Base-by-base conservation (phyloP, 768 basidiomycete genomes). In the Phallus indusiatus region DNA sequence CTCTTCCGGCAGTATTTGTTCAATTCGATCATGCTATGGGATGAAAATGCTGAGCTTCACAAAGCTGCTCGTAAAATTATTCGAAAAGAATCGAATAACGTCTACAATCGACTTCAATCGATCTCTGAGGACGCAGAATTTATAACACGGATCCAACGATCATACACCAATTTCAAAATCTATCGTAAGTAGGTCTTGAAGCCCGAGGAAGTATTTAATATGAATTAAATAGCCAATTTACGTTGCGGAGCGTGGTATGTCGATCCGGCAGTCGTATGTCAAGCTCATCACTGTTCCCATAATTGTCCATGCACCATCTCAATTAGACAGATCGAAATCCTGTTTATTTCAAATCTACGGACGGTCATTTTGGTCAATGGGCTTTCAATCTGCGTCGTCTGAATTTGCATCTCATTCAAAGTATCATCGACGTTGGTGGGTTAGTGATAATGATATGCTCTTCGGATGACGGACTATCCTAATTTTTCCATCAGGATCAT, bases 161-260 rank as follows among this genome's bases (percentile, higher is more conserved):
- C 72, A 6, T 87, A 80, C 67, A 69, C 70, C 0, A 66, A 75
- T 21, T 68, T 85, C 16, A 82, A 85, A 0, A 60, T 88, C 9
- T 65, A 88, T 12, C 83, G 87, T 80, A 57, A 24, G 74, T 80
- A 10, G 10, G 22, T 35, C 10, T 17, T 60, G 1, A 16, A 24
- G 58, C 22, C 18, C 21, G 35, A 36, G 24, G 42, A 55, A 22
- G 33, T 7, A 47, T 47, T 12, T 20, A 55, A 7, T 24, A 58
- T 51, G 12, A 7, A n/a, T 18, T 34, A 21, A 36, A 36, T 67
- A 89, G 92, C 95, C 2, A 98, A 98, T 69, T 79, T 94, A 66
- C 82, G 95, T 21, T 96, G 94, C 66, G 95, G 95, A 3, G 86
- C 86, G 7, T 98, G 94, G 94, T 97, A 96, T 69, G 82, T 86